A percentile compares a stretch with the other conserved stretches of the same genome.
phyloP scores from a whole-genome alignment of 495 filamentous ascomycete species.

The Tuber microsphaerosporum region DNA sequence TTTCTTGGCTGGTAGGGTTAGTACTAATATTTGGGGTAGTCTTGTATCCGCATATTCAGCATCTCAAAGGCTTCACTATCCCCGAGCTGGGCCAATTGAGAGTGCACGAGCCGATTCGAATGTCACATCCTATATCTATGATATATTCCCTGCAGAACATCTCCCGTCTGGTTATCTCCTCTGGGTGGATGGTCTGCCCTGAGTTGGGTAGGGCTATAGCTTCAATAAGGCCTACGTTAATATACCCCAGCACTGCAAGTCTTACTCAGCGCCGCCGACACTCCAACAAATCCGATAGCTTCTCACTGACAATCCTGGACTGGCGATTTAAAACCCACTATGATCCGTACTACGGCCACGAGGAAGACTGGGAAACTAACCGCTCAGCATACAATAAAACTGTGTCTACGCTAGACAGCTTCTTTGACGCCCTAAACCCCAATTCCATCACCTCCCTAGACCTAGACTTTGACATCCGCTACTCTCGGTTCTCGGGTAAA shows the following conservation, averaged over 20 bases:
- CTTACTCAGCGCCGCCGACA: conserved; percentile 27
- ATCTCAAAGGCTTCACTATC: conserved; percentile 40
- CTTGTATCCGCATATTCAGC: conserved; percentile 37
- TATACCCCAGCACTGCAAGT: conserved; percentile 18
- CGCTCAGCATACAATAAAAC: conserved; percentile 25
- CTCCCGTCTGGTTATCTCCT: conserved; percentile 38
- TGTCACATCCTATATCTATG: conserved; percentile 36
- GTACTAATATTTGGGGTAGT: conserved; percentile 24
- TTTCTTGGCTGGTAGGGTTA: conserved; percentile 1
- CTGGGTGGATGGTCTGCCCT: conserved; percentile 40
- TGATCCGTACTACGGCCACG: conserved; percentile 28
- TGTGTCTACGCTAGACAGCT: conserved; percentile 24
- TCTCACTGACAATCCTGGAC: conserved; percentile 39
- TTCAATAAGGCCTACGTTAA: conserved; percentile 35
- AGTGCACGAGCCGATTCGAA: conserved; percentile 35
- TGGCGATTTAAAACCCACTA: conserved; percentile 41
- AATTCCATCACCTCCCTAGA: conserved; percentile 36
- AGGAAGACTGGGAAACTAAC: conserved; percentile 33
- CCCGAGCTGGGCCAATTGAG: conserved; percentile 38
- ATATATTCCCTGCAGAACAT: conserved; percentile 33
- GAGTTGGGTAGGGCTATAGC: conserved; percentile 39
- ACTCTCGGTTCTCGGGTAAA: conserved; percentile 29
- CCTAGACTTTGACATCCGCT: conserved; percentile 38
- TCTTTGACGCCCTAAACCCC: conserved; percentile 36
- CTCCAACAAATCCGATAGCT: conserved; percentile 26